Percentiles rank a stretch among this genome's conserved stretches.
Conservation (phyloP, 352 stramenopile genomes). For the Globisporangium cystogenes region DNA sequence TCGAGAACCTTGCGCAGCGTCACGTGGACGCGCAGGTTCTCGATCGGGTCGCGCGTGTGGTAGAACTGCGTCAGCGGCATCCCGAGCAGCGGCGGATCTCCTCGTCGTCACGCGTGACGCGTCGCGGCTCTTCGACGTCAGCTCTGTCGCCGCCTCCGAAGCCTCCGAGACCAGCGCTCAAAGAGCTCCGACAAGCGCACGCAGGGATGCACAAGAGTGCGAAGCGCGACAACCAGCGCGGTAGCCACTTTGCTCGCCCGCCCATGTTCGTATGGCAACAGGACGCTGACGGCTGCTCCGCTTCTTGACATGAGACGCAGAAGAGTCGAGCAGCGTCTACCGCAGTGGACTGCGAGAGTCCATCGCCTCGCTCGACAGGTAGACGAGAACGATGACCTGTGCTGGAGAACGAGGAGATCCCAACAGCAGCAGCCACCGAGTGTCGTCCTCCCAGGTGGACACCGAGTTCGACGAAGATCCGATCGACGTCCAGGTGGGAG, state of each 20-base stretch:
- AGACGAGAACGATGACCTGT: background rate
- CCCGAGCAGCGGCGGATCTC: background rate
- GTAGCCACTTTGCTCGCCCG: background rate
- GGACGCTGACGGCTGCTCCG: background rate
- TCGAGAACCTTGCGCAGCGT: constrained; percentile 50
- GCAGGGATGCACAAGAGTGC: background rate
- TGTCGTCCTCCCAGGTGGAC: background rate
- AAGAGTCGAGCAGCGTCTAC: background rate
- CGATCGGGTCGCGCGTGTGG: constrained; percentile 69
- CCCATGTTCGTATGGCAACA: background rate
- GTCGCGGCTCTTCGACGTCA: background rate
- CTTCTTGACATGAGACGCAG: background rate
- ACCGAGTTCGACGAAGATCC: background rate
- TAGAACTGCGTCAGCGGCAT: constrained; percentile 53
- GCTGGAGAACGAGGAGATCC: background rate
- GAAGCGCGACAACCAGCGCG: background rate
- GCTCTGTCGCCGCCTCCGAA: background rate
- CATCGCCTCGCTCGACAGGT: background rate
- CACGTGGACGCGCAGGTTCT: constrained; percentile 53
- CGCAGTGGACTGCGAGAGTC: background rate
- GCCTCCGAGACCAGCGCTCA: no score
- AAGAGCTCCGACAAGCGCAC: background rate
- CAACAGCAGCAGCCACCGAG: background rate
- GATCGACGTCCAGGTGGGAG: background rate
- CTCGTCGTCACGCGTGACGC: background rate